Evolutionary conservation across 306 rosid genomes (phyloP), one percentile per base, ranked within the genome.

Genomic region (Cajanus cajan): DNA sequence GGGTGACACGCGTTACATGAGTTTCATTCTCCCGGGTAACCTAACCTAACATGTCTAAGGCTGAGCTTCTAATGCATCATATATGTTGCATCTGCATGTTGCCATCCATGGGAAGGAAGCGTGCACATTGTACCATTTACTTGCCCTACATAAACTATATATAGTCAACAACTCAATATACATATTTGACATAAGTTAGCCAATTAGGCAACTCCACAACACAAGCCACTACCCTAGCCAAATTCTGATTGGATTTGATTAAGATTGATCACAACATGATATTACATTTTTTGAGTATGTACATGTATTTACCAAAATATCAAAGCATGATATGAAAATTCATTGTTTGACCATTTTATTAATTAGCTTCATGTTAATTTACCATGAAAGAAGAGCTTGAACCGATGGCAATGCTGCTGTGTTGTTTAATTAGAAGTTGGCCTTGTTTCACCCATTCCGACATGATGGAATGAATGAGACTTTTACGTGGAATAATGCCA

Each of bases 401-500:
- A n/a, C n/a, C n/a, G n/a, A n/a, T n/a, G n/a, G n/a, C n/a, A n/a
- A n/a, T n/a, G n/a, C n/a, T n/a, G n/a, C n/a, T n/a, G n/a, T n/a
- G n/a, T n/a, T n/a, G n/a, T n/a, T n/a, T n/a, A n/a, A n/a, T n/a
- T n/a, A n/a, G n/a, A n/a, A n/a, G n/a, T n/a, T n/a, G n/a, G n/a
- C n/a, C n/a, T n/a, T n/a, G n/a, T n/a, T n/a, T n/a, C n/a, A n/a
- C n/a, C n/a, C n/a, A n/a, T n/a, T n/a, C n/a, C n/a, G n/a, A n/a
- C n/a, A n/a, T n/a, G n/a, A n/a, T n/a, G n/a, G n/a, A 68, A 69
- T 73, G 76, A 51, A 13, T 13, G 41, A 40, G 52, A 63, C 80
- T 47, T 43, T n/a, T n/a, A 90, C 57, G 74, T 80, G 90, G 80
- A 73, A 21, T 3, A 15, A 14, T 5, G 3, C 8, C 54, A 31